phyloP scores from a whole-genome alignment of 805 yeast species.

The Lipomyces sp. region DNA sequence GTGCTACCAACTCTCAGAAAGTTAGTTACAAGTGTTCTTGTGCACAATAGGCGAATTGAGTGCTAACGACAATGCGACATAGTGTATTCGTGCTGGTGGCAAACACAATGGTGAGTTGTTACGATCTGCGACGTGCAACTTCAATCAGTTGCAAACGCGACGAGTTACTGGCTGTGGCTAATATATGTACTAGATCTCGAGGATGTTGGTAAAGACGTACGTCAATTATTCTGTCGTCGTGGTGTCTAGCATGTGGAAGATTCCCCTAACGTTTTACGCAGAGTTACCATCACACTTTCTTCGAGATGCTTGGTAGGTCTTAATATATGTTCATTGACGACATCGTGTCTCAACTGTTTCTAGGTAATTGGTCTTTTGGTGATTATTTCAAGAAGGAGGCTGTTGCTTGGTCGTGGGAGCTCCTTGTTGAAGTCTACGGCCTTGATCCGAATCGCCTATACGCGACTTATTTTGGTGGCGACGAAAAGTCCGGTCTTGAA shows the following conservation, averaged over 20 bases:
- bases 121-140: background rate
- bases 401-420: slow-evolving; percentile 84
- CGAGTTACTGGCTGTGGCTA: background rate
- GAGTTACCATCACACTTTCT: slow-evolving; percentile 92
- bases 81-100: slow-evolving; percentile 98
- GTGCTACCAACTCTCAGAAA: slow-evolving; percentile 95
- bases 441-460: slow-evolving; percentile 79
- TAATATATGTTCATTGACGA: too few relatives aligned
- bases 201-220: slow-evolving; percentile 95
- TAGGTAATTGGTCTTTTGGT: slow-evolving; percentile 94
- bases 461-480: slow-evolving; percentile 97
- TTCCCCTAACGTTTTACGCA: background rate
- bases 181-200: slow-evolving; percentile 72
- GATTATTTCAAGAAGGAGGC: slow-evolving; percentile 98
- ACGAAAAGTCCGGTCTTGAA: slow-evolving; percentile 74
- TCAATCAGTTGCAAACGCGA: background rate
- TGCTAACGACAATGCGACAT: background rate
- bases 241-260: background rate
- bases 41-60: background rate
- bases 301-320: slow-evolving; percentile 90
- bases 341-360: background rate
- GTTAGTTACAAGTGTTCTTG: slow-evolving; percentile 7
- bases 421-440: slow-evolving; percentile 83
- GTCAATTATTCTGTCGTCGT: background rate
- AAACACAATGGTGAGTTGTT: slow-evolving; percentile 63